These are phyloP conservation scores for Rhododendron kiyosumense DNA, from an alignment of 148 eudicot genomes.

Conservation along the genomic window DNA sequence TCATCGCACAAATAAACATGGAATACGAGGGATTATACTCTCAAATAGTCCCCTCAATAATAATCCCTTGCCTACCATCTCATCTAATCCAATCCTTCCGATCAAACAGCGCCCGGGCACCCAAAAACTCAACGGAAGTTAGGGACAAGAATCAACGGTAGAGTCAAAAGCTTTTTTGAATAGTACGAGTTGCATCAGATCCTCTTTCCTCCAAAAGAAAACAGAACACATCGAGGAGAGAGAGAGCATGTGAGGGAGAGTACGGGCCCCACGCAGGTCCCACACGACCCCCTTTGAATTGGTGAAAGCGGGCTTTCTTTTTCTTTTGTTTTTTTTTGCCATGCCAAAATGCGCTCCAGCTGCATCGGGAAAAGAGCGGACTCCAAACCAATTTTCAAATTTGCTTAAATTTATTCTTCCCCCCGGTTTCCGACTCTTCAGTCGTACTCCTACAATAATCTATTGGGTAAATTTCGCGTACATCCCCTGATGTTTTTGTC, in stretches of 20 bases:
- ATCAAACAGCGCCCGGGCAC: no score
- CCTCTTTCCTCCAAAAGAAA: neutral
- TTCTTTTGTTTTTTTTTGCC: neutral
- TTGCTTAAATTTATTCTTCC: neutral
- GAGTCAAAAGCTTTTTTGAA: neutral
- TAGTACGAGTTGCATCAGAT: neutral
- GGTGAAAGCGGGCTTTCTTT: conserved; percentile 8
- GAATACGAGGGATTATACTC: fast-evolving
- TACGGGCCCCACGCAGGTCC: conserved; percentile 12
- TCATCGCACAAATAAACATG: no score
- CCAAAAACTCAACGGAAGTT: no score
- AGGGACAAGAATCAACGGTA: neutral
- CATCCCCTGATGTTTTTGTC: no score
- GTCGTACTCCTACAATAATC: neutral
- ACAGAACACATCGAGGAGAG: neutral
- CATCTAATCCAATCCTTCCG: no score
- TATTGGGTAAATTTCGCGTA: neutral
- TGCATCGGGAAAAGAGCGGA: conserved; percentile 36
- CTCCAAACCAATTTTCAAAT: conserved; percentile 46
- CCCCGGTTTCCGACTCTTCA: neutral
- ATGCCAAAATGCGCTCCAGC: conserved; percentile 40
- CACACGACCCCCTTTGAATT: conserved; percentile 17
- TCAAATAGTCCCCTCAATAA: no score
- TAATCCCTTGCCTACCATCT: no score
- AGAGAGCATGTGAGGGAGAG: conserved; percentile 6